Percentiles rank a stretch among this genome's conserved stretches.
Conservation (phyloP, 2,329 filamentous ascomycete genomes). For the Westerdykella ornata region DNA sequence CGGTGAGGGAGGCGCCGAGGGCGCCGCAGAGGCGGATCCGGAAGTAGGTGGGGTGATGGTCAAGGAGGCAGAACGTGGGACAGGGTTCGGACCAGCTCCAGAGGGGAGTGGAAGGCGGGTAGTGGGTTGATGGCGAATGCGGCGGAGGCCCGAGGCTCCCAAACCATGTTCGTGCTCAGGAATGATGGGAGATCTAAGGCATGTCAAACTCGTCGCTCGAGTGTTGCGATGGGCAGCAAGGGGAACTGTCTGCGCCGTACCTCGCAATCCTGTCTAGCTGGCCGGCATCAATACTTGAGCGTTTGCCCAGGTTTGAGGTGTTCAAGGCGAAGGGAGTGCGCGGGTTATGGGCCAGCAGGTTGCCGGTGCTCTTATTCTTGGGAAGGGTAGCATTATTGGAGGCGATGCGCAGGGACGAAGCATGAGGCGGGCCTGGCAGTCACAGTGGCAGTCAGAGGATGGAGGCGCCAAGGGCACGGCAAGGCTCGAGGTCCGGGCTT, state of each 20-base stretch:
- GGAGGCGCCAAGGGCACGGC: conserved; percentile 2
- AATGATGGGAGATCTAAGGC: conserved; percentile 67
- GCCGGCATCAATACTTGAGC: conserved; percentile 71
- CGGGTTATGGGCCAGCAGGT: conserved; percentile 37
- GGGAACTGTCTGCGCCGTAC: conserved; percentile 46
- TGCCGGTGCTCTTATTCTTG: conserved; percentile 47
- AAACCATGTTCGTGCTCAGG: conserved; percentile 82
- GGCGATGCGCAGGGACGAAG: conserved; percentile 12
- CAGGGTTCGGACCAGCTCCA: conserved; percentile 26
- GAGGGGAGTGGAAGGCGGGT: conserved; percentile 50
- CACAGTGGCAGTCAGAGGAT: conserved; percentile 19
- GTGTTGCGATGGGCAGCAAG: not conserved
- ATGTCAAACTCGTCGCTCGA: conserved; percentile 7
- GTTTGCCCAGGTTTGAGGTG: conserved; percentile 44
- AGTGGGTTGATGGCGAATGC: conserved; percentile 83
- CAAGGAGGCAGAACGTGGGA: conserved; percentile 63
- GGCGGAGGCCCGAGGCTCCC: conserved; percentile 77
- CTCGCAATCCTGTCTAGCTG: conserved; percentile 64
- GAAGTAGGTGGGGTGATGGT: conserved; percentile 56
- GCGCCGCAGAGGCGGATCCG: conserved; percentile 52
- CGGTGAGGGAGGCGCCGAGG: conserved; percentile 63
- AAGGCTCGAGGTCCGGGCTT: conserved; percentile 14
- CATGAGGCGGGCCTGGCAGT: conserved; percentile 31
- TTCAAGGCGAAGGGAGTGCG: conserved; percentile 42
- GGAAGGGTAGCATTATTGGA: conserved; percentile 35